A percentile compares a stretch with the other conserved stretches of the same genome.
phyloP scores from a whole-genome alignment of 305 asterid genomes.

The Striga hermonthica region DNA sequence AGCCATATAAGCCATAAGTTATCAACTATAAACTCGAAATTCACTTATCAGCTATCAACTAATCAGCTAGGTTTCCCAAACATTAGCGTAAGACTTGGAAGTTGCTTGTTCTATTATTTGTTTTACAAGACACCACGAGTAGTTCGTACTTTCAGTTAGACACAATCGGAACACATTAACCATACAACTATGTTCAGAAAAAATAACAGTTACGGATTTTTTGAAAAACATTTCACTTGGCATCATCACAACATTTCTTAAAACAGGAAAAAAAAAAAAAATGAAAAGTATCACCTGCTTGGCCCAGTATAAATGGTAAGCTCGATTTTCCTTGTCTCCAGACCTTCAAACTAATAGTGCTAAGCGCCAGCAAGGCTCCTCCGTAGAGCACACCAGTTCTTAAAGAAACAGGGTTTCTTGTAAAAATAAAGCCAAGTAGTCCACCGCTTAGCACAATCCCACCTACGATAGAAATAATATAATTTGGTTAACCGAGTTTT shows the following conservation, averaged over 20 bases:
- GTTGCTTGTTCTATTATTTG: too few relatives aligned
- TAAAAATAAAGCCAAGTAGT: slow-evolving; percentile 59
- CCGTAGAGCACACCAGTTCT: slow-evolving; percentile 63
- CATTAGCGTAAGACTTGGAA: too few relatives aligned
- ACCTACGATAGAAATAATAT: slow-evolving; percentile 42
- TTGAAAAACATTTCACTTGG: not conserved
- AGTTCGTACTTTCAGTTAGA: not conserved
- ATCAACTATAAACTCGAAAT: too few relatives aligned
- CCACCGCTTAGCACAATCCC: slow-evolving; percentile 73
- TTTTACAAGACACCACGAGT: too few relatives aligned
- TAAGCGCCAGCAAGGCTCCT: slow-evolving; percentile 70
- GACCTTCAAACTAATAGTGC: slow-evolving; percentile 68
- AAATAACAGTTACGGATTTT: too few relatives aligned
- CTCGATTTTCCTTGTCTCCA: slow-evolving; percentile 87
- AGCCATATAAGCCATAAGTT: too few relatives aligned
- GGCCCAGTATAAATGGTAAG: slow-evolving; percentile 77
- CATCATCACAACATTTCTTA: not conserved
- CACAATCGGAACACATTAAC: too few relatives aligned
- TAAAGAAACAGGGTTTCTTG: slow-evolving; percentile 54
- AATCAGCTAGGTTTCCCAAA: too few relatives aligned
- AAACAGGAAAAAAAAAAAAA: not conserved
- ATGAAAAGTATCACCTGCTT: slow-evolving; percentile 55
- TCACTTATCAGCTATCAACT: too few relatives aligned
- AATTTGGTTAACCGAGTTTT: slow-evolving; percentile 22
- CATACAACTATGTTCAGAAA: not conserved